Conservation (phyloP, 2,329 filamentous ascomycete species). For the Ophiostoma ips region DNA sequence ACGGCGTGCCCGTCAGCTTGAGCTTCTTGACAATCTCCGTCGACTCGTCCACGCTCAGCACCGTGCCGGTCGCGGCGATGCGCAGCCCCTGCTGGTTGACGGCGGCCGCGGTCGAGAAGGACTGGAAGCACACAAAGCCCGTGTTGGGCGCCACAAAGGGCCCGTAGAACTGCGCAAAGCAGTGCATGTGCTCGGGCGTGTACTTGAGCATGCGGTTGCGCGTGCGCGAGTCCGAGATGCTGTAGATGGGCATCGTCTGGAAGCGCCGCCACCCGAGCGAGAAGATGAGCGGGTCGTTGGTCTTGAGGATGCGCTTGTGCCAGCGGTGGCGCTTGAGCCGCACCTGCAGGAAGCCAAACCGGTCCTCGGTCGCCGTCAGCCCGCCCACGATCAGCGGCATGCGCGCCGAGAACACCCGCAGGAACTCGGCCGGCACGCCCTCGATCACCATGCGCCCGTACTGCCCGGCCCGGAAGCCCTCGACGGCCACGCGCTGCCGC, state of each 20-base stretch:
- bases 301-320: constrained; percentile 99
- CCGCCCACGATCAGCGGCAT: constrained; percentile 82
- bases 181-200: constrained; percentile 98
- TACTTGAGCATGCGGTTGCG: constrained; percentile 98
- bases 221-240: constrained; percentile 83
- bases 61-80: constrained; percentile 85
- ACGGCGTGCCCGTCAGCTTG: constrained; percentile 57
- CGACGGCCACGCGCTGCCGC: constrained; percentile 65
- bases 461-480: constrained; percentile 82
- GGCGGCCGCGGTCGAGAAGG: constrained; percentile 67
- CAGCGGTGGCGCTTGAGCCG: constrained; percentile 94
- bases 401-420: constrained; percentile 63
- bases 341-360: constrained; percentile 89
- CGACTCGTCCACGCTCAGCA: constrained; percentile 85
- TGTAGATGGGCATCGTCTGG: constrained; percentile 85
- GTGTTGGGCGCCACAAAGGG: constrained; percentile 92
- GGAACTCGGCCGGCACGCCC: constrained; percentile 81
- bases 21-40: constrained; percentile 98
- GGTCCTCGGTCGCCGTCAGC: constrained; percentile 83
- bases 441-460: constrained; percentile 88
- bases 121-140: constrained; percentile 87
- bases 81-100: constrained; percentile 52
- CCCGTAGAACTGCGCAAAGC: constrained; percentile 89
- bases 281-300: constrained; percentile 93
- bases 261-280: constrained; percentile 93